These are phyloP conservation scores for Musa beccarii DNA, from an alignment of 176 grass and related monocot genomes.

Conservation along the genomic window DNA sequence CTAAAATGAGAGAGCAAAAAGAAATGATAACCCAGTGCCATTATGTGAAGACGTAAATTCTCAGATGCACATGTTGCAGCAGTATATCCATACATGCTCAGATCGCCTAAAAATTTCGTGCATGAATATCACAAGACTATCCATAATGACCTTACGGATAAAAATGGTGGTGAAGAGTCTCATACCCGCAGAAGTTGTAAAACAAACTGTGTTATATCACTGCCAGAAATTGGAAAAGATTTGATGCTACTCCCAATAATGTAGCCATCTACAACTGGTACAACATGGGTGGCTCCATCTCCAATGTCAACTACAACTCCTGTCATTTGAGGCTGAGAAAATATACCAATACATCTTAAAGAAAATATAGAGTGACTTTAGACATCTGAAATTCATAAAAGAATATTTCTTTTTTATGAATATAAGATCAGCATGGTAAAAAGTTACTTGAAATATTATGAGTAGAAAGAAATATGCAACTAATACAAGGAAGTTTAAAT, in stretches of 20 bases:
- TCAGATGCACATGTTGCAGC: no score
- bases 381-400: no score
- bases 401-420: no score
- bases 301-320: constrained; percentile 98
- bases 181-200: constrained; percentile 84
- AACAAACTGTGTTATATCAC: constrained; percentile 76
- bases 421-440: no score
- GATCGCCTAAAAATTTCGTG: background rate
- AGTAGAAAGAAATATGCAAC: no score
- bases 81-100: background rate
- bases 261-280: constrained; percentile 95
- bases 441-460: no score
- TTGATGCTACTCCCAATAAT: constrained; percentile 99
- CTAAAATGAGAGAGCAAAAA: no score
- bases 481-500: no score
- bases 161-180: constrained; percentile 16
- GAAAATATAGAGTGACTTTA: background rate
- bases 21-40: no score
- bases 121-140: background rate
- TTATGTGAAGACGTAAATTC: no score
- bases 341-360: constrained; percentile 50
- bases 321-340: constrained; percentile 97
- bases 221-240: constrained; percentile 76
- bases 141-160: background rate
- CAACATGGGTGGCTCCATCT: constrained; percentile 74